Evolutionary conservation across 768 basidiomycete genomes (phyloP).

Genomic region (Termitomyces sp.): DNA sequence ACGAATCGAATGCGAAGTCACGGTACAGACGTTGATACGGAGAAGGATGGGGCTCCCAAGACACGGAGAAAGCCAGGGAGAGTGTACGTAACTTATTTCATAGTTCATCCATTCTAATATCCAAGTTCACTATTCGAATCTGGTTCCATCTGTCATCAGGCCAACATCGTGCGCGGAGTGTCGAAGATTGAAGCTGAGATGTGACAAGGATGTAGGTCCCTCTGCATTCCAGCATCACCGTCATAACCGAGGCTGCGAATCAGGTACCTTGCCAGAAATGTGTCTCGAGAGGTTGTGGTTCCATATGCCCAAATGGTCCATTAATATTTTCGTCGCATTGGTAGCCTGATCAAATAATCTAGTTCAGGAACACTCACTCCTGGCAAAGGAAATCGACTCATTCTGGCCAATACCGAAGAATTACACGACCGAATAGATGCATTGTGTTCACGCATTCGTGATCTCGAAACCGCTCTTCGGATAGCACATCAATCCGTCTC

Average conservation of each 20-base stretch:
- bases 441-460: conserved; percentile 51
- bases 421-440: conserved; percentile 62
- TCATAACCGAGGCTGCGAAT: background rate
- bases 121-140: no score
- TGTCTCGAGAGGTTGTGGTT: conserved; percentile 67
- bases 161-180: conserved; percentile 53
- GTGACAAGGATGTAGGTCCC: conserved; percentile 54
- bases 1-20: conserved; percentile 5
- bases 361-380: conserved; percentile 48
- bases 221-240: background rate
- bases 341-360: background rate
- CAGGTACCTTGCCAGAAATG: conserved; percentile 81
- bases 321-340: conserved; percentile 1
- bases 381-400: conserved; percentile 59
- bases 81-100: conserved; percentile 26
- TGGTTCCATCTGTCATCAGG: conserved; percentile 18
- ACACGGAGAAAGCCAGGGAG: conserved; percentile 44
- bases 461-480: conserved; percentile 58
- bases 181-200: conserved; percentile 59
- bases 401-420: conserved; percentile 69
- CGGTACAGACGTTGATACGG: conserved; percentile 1
- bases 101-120: no score
- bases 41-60: conserved; percentile 15
- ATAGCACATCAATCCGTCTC: conserved; percentile 45
- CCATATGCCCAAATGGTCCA: conserved; percentile 75